Evolutionary conservation across 2,329 filamentous ascomycete species (phyloP), one percentile per base, ranked within the genome.

Genomic region (Aspergillus niger): DNA sequence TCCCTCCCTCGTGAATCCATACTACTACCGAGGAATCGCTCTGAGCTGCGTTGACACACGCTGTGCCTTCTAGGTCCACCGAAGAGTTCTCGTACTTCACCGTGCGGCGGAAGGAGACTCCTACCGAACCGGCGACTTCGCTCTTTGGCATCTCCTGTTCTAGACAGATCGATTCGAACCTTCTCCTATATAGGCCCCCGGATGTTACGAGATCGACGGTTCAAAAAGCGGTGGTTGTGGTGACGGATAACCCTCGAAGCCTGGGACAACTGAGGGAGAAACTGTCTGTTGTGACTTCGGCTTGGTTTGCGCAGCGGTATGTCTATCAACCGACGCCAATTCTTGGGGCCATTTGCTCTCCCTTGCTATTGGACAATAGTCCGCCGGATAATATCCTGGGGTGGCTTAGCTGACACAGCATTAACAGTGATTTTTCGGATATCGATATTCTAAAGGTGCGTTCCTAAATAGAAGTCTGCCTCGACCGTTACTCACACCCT

Each of bases 11-110:
- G 20, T 39, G 22, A 11, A 41, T 24, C 11, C 5, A 44, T 38
- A 11, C 3, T 3, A 58, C 51, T 50, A 47, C 20, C 15, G 13
- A 36, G 30, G 20, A 11, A 53, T 24, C 39, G 32, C 20, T 39
- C 36, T 36, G 32, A 41, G 32, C 38, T 53, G 50, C 24, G 48
- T 62, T 67, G 57, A 66, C 57, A 41, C 62, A 43, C 11, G 30
- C 47, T 44, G 26, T 47, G 32, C 43, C 28, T 44, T 47, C 36
- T 70, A 95, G 91, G 58, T 89, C 91, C 22, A 90, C 89, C 60
- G 95, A 99, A 79, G 95, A 98, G 79, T 99, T 98, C 81, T 97
- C 93, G 55, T 99, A 99, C 80, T 99, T 99, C 76, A 98, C 94
- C 8, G 87, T 99, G 55, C 84, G 92, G 60, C 86, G 87, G 57